A percentile compares a stretch with the other conserved stretches of the same genome.
phyloP scores from a whole-genome alignment of 495 filamentous ascomycete genomes.

The Ascobolus immersus region DNA sequence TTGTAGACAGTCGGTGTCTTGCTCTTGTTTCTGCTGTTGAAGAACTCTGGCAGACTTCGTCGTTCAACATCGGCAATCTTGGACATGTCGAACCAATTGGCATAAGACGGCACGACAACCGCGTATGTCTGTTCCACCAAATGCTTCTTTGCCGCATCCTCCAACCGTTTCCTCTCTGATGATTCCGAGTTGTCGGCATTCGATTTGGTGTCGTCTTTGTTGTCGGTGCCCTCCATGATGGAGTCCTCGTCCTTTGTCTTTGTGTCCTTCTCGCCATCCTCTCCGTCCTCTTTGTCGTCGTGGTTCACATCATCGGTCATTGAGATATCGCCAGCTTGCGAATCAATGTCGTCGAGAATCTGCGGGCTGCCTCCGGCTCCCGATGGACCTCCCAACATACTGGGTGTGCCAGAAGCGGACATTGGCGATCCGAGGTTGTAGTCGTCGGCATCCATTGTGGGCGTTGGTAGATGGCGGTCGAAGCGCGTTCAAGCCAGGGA shows the following conservation, averaged over 20 bases:
- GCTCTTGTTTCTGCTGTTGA: constrained; percentile 91
- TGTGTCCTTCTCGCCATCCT: constrained; percentile 8
- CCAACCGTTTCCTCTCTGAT: constrained; percentile 20
- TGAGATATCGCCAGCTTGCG: not conserved
- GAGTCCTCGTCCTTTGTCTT: constrained; percentile 15
- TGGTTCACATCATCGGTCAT: constrained; percentile 1
- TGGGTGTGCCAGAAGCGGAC: too few species aligned
- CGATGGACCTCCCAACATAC: too few species aligned
- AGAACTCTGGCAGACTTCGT: constrained; percentile 86
- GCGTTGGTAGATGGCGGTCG: too few species aligned
- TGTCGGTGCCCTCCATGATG: constrained; percentile 17
- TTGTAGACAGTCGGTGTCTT: constrained; percentile 96
- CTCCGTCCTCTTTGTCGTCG: not conserved
- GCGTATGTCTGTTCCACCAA: constrained; percentile 76
- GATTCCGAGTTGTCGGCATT: constrained; percentile 7
- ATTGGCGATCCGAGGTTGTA: too few species aligned
- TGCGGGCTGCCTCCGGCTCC: too few species aligned
- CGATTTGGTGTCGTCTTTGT: constrained; percentile 17
- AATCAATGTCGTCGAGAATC: too few species aligned
- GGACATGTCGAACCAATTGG: constrained; percentile 97
- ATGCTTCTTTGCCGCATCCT: constrained; percentile 66
- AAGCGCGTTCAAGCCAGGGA: too few species aligned
- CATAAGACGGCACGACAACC: constrained; percentile 88
- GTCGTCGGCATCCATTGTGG: too few species aligned
- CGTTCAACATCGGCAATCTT: constrained; percentile 63